A percentile compares a stretch with the other conserved stretches of the same genome.
These are phyloP conservation scores for Marasmius fiardii DNA, from an alignment of 1,284 basidiomycete genomes.

Conservation along the genomic window DNA sequence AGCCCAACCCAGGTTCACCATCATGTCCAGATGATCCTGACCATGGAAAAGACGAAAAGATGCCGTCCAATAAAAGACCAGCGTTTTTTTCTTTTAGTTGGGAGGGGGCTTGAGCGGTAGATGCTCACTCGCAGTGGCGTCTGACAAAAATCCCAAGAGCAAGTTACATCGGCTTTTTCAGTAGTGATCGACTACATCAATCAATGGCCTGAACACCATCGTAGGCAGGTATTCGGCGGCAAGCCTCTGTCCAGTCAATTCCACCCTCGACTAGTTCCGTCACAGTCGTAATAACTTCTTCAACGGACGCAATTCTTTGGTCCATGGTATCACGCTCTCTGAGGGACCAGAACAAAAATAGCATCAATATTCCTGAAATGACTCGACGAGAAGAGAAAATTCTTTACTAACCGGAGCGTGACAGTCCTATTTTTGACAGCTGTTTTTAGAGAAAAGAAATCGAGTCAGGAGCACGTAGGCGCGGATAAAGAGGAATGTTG, in stretches of 20 bases:
- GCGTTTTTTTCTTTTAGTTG: no score
- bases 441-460: constrained; percentile 27
- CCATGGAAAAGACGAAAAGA: not conserved
- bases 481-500: constrained; percentile 13
- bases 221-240: constrained; percentile 72
- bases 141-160: no score
- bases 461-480: constrained; percentile 7
- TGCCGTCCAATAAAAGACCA: no score
- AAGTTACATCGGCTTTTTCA: not conserved
- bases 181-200: constrained; percentile 16
- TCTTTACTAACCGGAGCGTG: constrained; percentile 70
- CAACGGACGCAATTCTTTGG: constrained; percentile 90
- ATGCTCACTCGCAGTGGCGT: no score
- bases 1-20: not conserved
- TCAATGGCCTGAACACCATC: constrained; percentile 87
- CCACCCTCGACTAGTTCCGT: constrained; percentile 72
- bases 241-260: constrained; percentile 80
- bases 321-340: constrained; percentile 94
- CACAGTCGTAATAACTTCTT: constrained; percentile 85
- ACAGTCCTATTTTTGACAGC: constrained; percentile 85
- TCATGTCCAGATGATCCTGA: not conserved
- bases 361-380: constrained; percentile 3
- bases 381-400: constrained; percentile 9
- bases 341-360: constrained; percentile 8
- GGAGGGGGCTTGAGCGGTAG: no score